Percentiles rank a stretch among this genome's conserved stretches.
Evolutionary conservation across 1,139 yeast genomes (phyloP).

Genomic region (Candida sanyaensis): DNA sequence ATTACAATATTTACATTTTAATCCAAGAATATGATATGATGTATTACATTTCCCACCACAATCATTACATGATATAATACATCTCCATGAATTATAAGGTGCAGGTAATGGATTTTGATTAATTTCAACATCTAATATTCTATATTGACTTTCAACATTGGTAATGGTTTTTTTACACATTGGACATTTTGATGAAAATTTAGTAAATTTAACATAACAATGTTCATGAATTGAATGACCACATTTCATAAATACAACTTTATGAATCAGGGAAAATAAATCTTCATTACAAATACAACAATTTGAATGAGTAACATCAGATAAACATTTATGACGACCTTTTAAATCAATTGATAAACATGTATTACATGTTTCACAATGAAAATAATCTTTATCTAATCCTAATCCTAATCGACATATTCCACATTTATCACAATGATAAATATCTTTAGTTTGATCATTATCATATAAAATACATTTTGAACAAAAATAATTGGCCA

Average conservation of each 20-base stretch:
- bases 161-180: conserved; percentile 81
- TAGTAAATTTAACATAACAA: conserved; percentile 78
- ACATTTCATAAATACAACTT: conserved; percentile 90
- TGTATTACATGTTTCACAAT: conserved; percentile 87
- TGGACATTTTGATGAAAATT: conserved; percentile 88
- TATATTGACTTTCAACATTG: conserved; percentile 85
- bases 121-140: conserved; percentile 84
- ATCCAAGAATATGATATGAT: conserved; percentile 79
- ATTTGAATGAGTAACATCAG: conserved; percentile 84
- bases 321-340: conserved; percentile 79
- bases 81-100: conserved; percentile 76
- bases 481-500: conserved; percentile 77
- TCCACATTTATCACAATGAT: conserved; percentile 92
- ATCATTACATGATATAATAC: conserved; percentile 82
- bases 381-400: conserved; percentile 84
- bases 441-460: conserved; percentile 76
- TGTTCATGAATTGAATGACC: conserved; percentile 91
- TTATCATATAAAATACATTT: conserved; percentile 83
- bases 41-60: conserved; percentile 83
- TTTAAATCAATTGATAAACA: conserved; percentile 81
- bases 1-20: conserved; percentile 82
- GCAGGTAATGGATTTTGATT: conserved; percentile 74
- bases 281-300: conserved; percentile 94
- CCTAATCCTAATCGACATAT: conserved; percentile 91
- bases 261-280: conserved; percentile 80